Base-by-base conservation (phyloP, 2,329 filamentous ascomycete genomes). In the Stylonectria norvegica region DNA sequence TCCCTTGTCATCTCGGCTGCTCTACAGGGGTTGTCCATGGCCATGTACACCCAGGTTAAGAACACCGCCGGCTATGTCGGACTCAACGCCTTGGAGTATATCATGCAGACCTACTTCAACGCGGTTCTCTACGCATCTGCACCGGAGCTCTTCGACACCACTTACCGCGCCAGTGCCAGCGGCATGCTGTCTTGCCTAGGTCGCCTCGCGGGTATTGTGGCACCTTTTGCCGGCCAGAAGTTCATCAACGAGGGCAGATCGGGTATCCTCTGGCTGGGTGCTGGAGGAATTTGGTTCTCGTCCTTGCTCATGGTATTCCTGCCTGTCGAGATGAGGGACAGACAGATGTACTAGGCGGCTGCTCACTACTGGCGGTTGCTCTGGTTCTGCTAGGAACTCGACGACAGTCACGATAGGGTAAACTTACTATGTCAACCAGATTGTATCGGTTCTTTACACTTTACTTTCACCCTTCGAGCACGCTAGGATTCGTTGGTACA, bases 111-210 rank as follows among this genome's bases (percentile, higher is more conserved):
- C 38, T 66, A 66, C 52, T 63, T 60, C 40, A 62, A 57, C 10
- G 58, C 47, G 7, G 60, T 62, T 0, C 40, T 64, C 30, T 73
- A 70, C 38, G 69, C 67, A 0, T 72, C 67, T 58, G 80, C 76
- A 0, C 77, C 77, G 0, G 75, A 81, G 49, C 73, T 74, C 1
- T 80, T 81, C 58, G 75, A 75, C 0, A 73, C 71, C 3, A 72
- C 75, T 0, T 66, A 75, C 31, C 64, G 76, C 1, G 77, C 75
- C 3, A 78, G 75, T 0, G 78, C 78, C 0, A 75, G 72, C 49
- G 78, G 78, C 27, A 29, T 29, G 7, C 7, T 14, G 27, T 8
- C 7, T 8, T 29, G 7, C n/a, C n/a, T 8, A 14, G 27, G 27
- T 14, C 27, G 27, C 5, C n/a, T 29, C 5, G 7, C n/a, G 6